Evolutionary conservation across 1,284 basidiomycete species (phyloP).

Genomic region (Heterobasidion irregulare): DNA sequence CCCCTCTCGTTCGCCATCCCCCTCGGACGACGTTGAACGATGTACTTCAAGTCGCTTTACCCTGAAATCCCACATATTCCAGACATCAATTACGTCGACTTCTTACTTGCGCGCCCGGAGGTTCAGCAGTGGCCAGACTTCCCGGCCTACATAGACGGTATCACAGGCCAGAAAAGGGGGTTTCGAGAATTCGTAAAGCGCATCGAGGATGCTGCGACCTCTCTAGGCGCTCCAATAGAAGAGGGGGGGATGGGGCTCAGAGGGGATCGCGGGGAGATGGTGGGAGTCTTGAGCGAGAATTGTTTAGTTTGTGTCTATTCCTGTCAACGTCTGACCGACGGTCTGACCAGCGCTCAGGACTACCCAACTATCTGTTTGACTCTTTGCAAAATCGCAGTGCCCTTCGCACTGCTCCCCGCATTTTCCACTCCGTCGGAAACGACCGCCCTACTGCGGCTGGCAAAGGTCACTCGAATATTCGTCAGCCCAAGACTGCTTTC

Average conservation of each 20-base stretch:
- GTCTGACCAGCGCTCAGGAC: conserved; percentile 34
- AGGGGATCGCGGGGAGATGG: conserved; percentile 39
- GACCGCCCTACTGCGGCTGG: conserved; percentile 41
- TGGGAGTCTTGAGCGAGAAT: conserved; percentile 65
- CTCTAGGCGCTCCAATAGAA: conserved; percentile 33
- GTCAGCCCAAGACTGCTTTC: conserved; percentile 46
- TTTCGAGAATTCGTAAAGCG: conserved; percentile 41
- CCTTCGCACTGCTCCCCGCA: conserved; percentile 54
- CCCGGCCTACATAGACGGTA: conserved; percentile 47
- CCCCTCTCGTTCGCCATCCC: not conserved
- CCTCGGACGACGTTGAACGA: not conserved
- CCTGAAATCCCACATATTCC: not conserved
- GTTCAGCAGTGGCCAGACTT: conserved; percentile 45
- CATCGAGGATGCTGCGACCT: conserved; percentile 49
- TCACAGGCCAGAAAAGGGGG: conserved; percentile 37
- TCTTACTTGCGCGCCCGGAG: conserved; percentile 46
- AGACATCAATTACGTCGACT: conserved; percentile 43
- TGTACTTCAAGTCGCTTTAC: not conserved
- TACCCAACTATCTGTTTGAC: conserved; percentile 52
- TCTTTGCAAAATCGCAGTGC: conserved; percentile 45
- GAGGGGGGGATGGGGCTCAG: conserved; percentile 52
- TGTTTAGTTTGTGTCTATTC: conserved; percentile 34
- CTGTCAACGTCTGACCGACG: not conserved
- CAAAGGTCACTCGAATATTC: conserved; percentile 52
- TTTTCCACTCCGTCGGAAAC: conserved; percentile 64